phyloP scores from a whole-genome alignment of 2,329 filamentous ascomycete species.

The Venturia effusa region DNA sequence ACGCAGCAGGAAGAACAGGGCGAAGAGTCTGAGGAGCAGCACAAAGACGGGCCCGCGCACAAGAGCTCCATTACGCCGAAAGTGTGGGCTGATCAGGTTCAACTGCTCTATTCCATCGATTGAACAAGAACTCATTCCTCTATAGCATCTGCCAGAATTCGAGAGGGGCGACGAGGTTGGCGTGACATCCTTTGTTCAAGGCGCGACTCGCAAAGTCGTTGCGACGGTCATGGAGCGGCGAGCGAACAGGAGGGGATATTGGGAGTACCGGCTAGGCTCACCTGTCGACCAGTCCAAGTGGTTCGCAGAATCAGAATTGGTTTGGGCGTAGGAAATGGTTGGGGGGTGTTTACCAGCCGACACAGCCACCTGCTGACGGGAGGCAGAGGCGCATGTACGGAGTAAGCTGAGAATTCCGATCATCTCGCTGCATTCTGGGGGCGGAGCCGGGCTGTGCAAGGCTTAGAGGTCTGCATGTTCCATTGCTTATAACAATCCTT shows the following conservation, averaged over 20 bases:
- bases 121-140: background rate
- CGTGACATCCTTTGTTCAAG: background rate
- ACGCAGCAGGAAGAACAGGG: background rate
- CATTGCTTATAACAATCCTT: background rate
- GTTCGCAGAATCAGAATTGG: background rate
- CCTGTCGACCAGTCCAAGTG: background rate
- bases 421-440: background rate
- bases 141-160: background rate
- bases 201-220: background rate
- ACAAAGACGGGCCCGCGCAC: background rate
- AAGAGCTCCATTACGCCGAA: background rate
- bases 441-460: background rate
- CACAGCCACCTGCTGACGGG: conserved; percentile 3
- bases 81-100: background rate
- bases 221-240: background rate
- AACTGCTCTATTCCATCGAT: background rate
- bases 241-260: background rate
- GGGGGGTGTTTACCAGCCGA: background rate
- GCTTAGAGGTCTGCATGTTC: background rate
- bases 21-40: background rate
- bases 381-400: background rate
- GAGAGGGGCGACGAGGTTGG: background rate
- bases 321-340: background rate
- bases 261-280: background rate
- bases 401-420: background rate